Evolutionary conservation across 2,329 filamentous ascomycete genomes (phyloP), one percentile per base, ranked within the genome.

Genomic region (Pseudogymnoascus sp.): DNA sequence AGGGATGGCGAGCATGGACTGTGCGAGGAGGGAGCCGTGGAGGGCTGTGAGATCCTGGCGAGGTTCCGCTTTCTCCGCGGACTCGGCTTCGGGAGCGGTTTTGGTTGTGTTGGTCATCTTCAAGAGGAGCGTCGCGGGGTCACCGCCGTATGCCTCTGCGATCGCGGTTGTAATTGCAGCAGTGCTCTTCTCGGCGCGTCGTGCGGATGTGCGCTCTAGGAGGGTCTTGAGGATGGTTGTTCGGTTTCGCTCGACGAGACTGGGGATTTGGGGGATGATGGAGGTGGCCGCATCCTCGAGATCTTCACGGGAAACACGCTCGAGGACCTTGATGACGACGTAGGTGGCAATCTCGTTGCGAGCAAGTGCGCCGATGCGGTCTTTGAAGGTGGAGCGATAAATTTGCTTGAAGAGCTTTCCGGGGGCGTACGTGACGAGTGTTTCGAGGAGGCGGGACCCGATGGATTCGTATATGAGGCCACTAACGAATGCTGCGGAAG

Each of bases 341-440:
- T 96, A 97, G 24, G 86, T 88, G 5, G 94, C 92, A 58, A 92
- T 89, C 68, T 96, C 92, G 71, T 97, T 97, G 62, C 92, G 87
- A 5, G 93, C 84, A 63, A 96, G 82, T 39, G 85, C 89, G 21
- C 86, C 85, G 68, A 97, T 88, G 26, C 91, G 84, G 11, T 88
- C 86, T 64, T 87, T 88, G 74, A 97, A 89, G 66, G 92, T 84
- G 66, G 87, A 86, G 62, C 82, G 84, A 75, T 95, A 93, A 5
- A 99, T 80, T 11, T 85, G 83, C 74, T 96, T 97, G 83, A 97
- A 99, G 35, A 92, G 76, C 74, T 94, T 96, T 44, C 90, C 92
- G 0, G 94, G 92, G 13, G 87, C 85, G 70, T 88, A 82, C 26
- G 86, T 83, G 65, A 97, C 84, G 65, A 99, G 87, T 0, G 87